These are phyloP conservation scores for Dissophora globulifera DNA, from an alignment of 192 early-diverging fungal species.

Conservation along the genomic window DNA sequence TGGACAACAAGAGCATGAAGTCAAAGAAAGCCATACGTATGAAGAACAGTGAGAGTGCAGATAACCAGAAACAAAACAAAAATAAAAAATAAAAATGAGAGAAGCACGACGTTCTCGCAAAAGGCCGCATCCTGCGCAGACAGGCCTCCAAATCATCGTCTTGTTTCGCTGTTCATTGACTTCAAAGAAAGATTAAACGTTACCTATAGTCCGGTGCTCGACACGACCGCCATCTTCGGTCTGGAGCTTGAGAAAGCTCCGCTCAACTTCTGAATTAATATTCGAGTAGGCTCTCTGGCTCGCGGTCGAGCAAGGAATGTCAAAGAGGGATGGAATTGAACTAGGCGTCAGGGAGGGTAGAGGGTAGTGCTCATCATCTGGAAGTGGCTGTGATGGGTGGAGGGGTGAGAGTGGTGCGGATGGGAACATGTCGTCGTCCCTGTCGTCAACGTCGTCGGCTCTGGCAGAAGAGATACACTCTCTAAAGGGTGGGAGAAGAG, in stretches of 20 bases:
- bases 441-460: not conserved
- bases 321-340: conserved; percentile 13
- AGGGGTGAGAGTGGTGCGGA: not conserved
- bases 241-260: conserved; percentile 28
- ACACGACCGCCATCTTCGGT: conserved; percentile 25
- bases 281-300: conserved; percentile 33
- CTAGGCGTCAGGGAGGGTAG: not conserved
- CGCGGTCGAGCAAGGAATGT: conserved; percentile 27
- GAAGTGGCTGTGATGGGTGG: not conserved
- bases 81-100: too few relatives aligned
- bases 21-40: too few relatives aligned
- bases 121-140: too few relatives aligned
- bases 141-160: too few relatives aligned
- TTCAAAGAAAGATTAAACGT: too few relatives aligned
- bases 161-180: too few relatives aligned
- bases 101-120: too few relatives aligned
- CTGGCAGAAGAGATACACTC: too few relatives aligned
- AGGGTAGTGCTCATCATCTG: not conserved
- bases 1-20: too few relatives aligned
- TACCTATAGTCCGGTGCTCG: conserved; percentile 47
- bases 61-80: too few relatives aligned
- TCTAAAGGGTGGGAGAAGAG: conserved; percentile 1
- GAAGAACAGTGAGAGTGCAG: too few relatives aligned
- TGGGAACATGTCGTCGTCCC: not conserved
- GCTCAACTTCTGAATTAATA: conserved; percentile 10